A percentile compares a stretch with the other conserved stretches of the same genome.
phyloP scores from a whole-genome alignment of 2,329 filamentous ascomycete species.

The Epichloe uncinata region DNA sequence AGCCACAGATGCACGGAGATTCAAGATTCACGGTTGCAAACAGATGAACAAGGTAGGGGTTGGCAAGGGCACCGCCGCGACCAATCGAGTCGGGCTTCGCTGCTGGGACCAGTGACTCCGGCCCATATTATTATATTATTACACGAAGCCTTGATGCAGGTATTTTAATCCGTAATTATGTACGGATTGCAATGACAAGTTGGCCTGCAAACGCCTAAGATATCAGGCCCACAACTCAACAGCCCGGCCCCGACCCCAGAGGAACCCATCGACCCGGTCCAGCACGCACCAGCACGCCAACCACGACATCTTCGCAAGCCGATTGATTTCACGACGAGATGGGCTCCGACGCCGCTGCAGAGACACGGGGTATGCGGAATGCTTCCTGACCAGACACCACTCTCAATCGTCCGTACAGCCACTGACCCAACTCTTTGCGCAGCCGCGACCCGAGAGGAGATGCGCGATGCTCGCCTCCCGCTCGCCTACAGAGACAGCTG shows the following conservation, averaged over 20 bases:
- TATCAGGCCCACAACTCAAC: conserved; percentile 13
- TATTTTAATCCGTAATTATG: too few relatives aligned
- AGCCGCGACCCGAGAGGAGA: conserved; percentile 80
- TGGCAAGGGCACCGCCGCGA: background rate
- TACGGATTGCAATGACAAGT: too few relatives aligned
- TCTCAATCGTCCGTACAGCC: background rate
- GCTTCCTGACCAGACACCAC: background rate
- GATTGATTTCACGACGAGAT: conserved; percentile 22
- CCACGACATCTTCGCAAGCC: conserved; percentile 16
- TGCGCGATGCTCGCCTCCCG: conserved; percentile 81
- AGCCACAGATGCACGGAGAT: too few relatives aligned
- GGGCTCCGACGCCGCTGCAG: conserved; percentile 23
- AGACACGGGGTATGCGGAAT: conserved; percentile 24
- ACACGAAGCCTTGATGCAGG: too few relatives aligned
- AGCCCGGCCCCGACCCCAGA: conserved; percentile 14
- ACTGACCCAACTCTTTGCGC: conserved; percentile 5
- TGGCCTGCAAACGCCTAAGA: conserved; percentile 10
- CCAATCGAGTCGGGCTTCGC: background rate
- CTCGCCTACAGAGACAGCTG: conserved; percentile 91
- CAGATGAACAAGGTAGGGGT: background rate
- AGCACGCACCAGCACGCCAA: conserved; percentile 5
- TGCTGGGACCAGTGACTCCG: background rate
- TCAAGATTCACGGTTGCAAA: too few relatives aligned
- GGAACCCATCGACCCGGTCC: conserved; percentile 14
- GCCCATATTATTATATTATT: too few relatives aligned